phyloP scores from a whole-genome alignment of 768 basidiomycete species.

The Naganishia randhawae region DNA sequence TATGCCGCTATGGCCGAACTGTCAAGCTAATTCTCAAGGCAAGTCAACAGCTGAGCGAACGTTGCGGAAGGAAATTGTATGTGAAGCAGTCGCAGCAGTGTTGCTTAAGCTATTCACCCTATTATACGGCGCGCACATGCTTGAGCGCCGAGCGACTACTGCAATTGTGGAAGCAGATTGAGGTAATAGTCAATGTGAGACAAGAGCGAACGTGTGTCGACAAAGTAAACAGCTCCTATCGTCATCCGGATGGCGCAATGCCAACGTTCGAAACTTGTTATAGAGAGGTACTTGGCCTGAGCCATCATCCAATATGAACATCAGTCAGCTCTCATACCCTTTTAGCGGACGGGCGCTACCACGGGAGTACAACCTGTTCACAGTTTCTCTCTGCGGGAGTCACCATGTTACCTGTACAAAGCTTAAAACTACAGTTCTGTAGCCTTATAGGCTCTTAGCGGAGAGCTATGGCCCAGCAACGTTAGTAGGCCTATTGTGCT shows the following conservation, averaged over 20 bases:
- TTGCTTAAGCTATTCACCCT: neutral
- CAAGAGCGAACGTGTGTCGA: slow-evolving; percentile 14
- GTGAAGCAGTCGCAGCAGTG: too few species aligned
- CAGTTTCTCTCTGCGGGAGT: neutral
- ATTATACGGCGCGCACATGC: neutral
- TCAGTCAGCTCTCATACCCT: too few species aligned
- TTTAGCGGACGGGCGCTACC: neutral
- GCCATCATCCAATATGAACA: neutral
- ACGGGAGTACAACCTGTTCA: too few species aligned
- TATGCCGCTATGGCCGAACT: too few species aligned
- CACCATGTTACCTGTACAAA: neutral
- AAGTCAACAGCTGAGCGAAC: too few species aligned
- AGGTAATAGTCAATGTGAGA: slow-evolving; percentile 2
- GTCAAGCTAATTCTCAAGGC: too few species aligned
- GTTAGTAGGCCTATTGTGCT: neutral
- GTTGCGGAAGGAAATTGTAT: too few species aligned
- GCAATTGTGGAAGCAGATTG: neutral
- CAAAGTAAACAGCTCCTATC: neutral
- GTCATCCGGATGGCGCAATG: neutral
- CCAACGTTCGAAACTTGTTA: neutral
- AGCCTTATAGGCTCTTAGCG: neutral
- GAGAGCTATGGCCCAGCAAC: too few species aligned
- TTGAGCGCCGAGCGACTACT: too few species aligned
- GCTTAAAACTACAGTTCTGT: neutral
- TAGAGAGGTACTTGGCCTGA: neutral